phyloP scores from a whole-genome alignment of 1,139 yeast species.

The Lodderomyces margitis region DNA sequence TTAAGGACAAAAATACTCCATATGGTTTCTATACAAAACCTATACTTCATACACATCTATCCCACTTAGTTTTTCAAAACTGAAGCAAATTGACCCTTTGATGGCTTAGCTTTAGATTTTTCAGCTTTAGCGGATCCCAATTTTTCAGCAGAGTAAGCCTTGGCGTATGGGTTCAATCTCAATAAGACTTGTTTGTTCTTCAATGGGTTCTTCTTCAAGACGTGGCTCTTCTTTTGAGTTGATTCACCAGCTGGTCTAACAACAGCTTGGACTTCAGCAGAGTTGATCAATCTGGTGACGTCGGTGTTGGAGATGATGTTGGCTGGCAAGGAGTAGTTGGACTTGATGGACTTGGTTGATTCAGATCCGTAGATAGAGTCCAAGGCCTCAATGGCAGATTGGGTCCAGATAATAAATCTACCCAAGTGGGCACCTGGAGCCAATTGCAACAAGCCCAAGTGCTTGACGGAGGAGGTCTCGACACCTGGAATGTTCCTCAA shows the following conservation, averaged over 20 bases:
- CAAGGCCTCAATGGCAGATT: conserved; percentile 94
- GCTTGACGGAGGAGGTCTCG: conserved; percentile 90
- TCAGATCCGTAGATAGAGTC: conserved; percentile 98
- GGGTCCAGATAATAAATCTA: conserved; percentile 99
- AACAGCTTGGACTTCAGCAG: conserved; percentile 97
- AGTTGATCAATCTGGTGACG: conserved; percentile 96
- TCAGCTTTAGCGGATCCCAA: conserved; percentile 82
- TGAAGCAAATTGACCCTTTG: conserved; percentile 68
- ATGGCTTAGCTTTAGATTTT: conserved; percentile 60
- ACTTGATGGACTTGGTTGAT: conserved; percentile 78
- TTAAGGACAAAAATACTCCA: neutral
- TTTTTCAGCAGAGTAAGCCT: conserved; percentile 91
- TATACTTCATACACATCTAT: neutral
- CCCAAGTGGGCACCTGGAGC: conserved; percentile 99
- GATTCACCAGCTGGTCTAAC: conserved; percentile 96
- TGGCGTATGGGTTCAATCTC: conserved; percentile 99
- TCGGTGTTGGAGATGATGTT: conserved; percentile 96
- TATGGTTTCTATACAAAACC: neutral
- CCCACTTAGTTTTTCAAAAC: conserved; percentile 52
- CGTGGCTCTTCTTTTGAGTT: conserved; percentile 91
- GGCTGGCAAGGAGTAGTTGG: conserved; percentile 89
- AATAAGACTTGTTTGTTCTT: conserved; percentile 98
- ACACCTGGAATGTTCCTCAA: conserved; percentile 99
- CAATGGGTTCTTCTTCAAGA: conserved; percentile 99
- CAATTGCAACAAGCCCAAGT: conserved; percentile 95